Evolutionary conservation across 345 rosid genomes (phyloP), one percentile per base, ranked within the genome.

Genomic region (Syzygium aromaticum): DNA sequence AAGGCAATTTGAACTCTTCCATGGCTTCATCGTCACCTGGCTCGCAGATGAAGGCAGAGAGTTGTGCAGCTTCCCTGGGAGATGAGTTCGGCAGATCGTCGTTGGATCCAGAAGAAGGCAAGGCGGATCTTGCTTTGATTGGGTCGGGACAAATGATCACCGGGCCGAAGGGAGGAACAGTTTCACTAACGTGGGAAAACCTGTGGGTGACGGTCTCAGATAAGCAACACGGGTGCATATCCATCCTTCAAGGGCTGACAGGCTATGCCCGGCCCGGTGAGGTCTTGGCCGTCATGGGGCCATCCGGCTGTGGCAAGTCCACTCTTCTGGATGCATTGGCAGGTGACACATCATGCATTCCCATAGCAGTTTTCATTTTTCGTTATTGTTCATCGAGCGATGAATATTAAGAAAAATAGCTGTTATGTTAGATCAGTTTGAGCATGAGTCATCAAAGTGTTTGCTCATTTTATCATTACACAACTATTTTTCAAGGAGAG

Each of bases 261-360:
- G 99, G 99, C 51, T 93, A 49, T 91, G 98, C 97, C 87, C 93
- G 93, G 85, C 98, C 95, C n/a, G 95, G 94, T 11, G 89, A 96
- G 91, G 93, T 97, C 89, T 88, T 93, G 94, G 99, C 98, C 23
- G 89, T 97, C 73, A 97, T 94, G 98, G 99, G 99, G 89, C 98
- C 99, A 52, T 97, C 99, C 40, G 98, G 99, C 6, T 95, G 97
- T 51, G 98, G 99, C 46, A 96, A 97, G 92, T 96, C 98, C 59
- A 96, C 99, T 15, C 92, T 97, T 84, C 98, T 97, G 77, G 99
- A 97, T 93, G 93, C 98, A 11, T 88, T 94, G 15, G 96, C 98
- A 91, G 98, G 98, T 95, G 59, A 59, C 85, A 51, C 85, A 21
- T 40, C 51, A 54, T 28, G 23, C 40, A 84, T 73, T 2, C 21